Base-by-base conservation (phyloP, 805 yeast genomes). In the Hanseniaspora meyeri region DNA sequence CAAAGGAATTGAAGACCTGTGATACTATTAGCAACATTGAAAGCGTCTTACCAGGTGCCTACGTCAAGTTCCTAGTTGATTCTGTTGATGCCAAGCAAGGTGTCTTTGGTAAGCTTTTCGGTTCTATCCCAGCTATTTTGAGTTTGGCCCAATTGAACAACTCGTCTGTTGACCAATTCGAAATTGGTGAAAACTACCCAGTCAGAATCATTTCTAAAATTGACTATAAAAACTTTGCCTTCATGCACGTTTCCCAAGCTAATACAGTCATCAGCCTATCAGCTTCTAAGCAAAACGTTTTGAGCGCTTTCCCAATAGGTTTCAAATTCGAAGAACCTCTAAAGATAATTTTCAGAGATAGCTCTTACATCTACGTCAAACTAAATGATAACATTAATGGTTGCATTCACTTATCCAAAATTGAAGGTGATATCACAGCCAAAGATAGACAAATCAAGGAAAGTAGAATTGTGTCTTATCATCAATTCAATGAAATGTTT, bases 1-100 rank as follows among this genome's bases (percentile, higher is more conserved):
- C 81, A 3, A 66, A 73, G 24, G 74, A 73, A 36, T 67, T 73
- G 27, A 63, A 72, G 24, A 69, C 79, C 6, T 65, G 79, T 8
- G 65, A 79, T 4, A 72, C 84, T 6, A 81, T 85, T 45, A 75
- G 88, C 1, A 80, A 95, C 2, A 72, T 87, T 20, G 95, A 89
- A 63, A 80, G 95, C 4, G 77, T 90, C 31, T 77, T 85, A 40
- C 95, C 99, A 2, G 99, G 98, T 63, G 78, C 82, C 60, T 64
- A 82, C 11, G 87, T 90, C 10, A 88, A 85, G 58, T 85, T 89
- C 7, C 70, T 83, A 32, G 77, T 89, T 20, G 76, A 83, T 20
- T 81, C 80, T 9, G 76, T 81, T 20, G 68, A 76, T 31, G 66
- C 72, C 9, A 69, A 77, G 39, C 39, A 43, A 17, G 98, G 98